Conservation (phyloP, 805 yeast species). For the Kurtzmaniella fragi region DNA sequence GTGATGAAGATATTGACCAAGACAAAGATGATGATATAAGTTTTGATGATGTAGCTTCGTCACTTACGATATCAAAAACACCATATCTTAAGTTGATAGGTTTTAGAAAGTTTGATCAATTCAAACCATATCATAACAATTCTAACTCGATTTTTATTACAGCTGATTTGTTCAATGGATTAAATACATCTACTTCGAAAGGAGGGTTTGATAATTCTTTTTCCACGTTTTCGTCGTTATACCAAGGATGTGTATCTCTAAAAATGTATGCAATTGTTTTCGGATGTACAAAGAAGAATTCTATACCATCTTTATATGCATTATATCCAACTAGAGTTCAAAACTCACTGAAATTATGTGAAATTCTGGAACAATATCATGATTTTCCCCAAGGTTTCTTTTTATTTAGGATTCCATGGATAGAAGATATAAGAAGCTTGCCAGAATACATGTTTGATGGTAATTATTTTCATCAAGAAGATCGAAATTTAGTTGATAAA, state of each 20-base stretch:
- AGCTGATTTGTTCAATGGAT: conserved; percentile 51
- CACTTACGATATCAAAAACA: conserved; percentile 12
- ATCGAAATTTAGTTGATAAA: conserved; percentile 17
- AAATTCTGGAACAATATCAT: conserved; percentile 2
- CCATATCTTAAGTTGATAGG: conserved; percentile 66
- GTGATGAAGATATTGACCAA: conserved; percentile 8
- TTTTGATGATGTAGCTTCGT: conserved; percentile 13
- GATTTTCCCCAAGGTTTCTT: conserved; percentile 70
- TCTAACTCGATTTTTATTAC: conserved; percentile 58
- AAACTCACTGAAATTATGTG: conserved; percentile 12
- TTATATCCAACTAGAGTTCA: conserved; percentile 48
- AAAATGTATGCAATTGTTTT: conserved; percentile 63
- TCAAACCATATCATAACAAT: conserved; percentile 48
- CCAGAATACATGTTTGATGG: conserved; percentile 40
- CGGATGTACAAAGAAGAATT: conserved; percentile 54
- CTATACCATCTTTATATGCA: conserved; percentile 55
- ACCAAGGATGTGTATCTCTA: conserved; percentile 49
- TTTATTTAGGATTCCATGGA: conserved; percentile 62
- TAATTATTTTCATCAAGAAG: conserved; percentile 15
- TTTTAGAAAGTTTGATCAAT: conserved; percentile 46
- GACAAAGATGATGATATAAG: conserved; percentile 9
- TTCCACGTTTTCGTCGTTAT: conserved; percentile 63
- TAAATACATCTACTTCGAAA: conserved; percentile 13
- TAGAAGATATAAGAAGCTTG: conserved; percentile 65
- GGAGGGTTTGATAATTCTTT: conserved; percentile 57